Percentiles rank a stretch among this genome's conserved stretches.
Conservation (phyloP, 352 stramenopile species). For the Thraustochytrium aureum region DNA sequence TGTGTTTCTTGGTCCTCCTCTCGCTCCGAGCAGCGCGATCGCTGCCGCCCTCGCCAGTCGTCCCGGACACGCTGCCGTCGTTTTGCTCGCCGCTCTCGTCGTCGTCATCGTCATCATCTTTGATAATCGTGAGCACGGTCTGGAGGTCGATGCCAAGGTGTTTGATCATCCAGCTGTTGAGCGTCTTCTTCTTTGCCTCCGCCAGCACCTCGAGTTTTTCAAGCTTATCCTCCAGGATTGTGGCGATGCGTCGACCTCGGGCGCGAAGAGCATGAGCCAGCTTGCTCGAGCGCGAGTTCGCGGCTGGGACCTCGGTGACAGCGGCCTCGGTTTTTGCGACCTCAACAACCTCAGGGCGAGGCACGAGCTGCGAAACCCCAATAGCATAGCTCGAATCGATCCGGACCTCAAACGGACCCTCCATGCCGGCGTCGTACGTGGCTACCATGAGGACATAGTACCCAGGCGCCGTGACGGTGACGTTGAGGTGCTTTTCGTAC, state of each 20-base stretch:
- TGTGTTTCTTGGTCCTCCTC: too few species aligned
- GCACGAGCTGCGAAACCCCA: slow-evolving; percentile 71
- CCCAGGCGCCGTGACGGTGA: slow-evolving; percentile 64
- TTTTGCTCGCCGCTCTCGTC: slow-evolving; percentile 54
- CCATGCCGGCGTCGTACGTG: slow-evolving; percentile 79
- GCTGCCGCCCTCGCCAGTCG: too few species aligned
- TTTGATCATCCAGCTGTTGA: not conserved
- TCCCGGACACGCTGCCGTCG: too few species aligned
- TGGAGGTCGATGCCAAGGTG: not conserved
- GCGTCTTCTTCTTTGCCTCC: not conserved
- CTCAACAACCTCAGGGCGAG: slow-evolving; percentile 68
- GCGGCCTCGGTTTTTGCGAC: not conserved
- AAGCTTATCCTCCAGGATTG: slow-evolving; percentile 19
- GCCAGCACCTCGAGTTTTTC: slow-evolving; percentile 19
- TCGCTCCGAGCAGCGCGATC: too few species aligned
- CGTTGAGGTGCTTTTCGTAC: slow-evolving; percentile 76
- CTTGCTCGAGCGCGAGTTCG: not conserved
- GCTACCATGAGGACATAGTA: slow-evolving; percentile 81
- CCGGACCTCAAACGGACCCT: slow-evolving; percentile 78
- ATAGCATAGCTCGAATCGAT: slow-evolving; percentile 81
- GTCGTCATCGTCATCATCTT: slow-evolving; percentile 68
- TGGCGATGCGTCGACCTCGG: slow-evolving; percentile 14
- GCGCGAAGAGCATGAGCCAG: slow-evolving; percentile 1
- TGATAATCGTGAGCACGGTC: slow-evolving; percentile 66
- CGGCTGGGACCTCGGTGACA: not conserved